Evolutionary conservation across 2,329 filamentous ascomycete genomes (phyloP).

Genomic region (Laburnicola sp.): DNA sequence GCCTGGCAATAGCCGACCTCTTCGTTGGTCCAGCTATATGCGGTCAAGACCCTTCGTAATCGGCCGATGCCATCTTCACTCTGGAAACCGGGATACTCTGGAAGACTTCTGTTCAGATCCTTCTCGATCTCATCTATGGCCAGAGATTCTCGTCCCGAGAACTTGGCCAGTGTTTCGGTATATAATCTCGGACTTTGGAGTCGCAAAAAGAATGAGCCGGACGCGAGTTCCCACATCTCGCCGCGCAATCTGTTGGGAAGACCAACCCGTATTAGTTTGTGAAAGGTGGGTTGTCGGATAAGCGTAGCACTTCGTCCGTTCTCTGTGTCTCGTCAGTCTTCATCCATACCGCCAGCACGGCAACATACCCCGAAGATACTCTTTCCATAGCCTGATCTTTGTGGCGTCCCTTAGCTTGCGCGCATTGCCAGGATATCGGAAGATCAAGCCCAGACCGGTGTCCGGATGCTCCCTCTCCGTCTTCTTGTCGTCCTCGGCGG

Average conservation of each 20-base stretch:
- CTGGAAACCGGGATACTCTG: conserved; percentile 97
- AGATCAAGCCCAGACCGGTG: conserved; percentile 88
- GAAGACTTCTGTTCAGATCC: conserved; percentile 91
- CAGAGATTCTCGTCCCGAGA: conserved; percentile 81
- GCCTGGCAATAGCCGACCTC: conserved; percentile 98
- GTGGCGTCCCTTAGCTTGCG: conserved; percentile 91
- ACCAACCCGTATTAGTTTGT: conserved; percentile 94
- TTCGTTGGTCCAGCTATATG: conserved; percentile 95
- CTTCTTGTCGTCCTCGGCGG: conserved; percentile 38
- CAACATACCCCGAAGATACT: conserved; percentile 72
- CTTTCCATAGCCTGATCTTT: conserved; percentile 97
- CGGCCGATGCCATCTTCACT: conserved; percentile 92
- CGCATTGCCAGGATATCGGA: conserved; percentile 91
- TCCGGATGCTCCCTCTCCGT: conserved; percentile 71
- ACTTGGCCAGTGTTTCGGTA: conserved; percentile 79
- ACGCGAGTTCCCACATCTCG: conserved; percentile 94
- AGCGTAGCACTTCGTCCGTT: conserved; percentile 92
- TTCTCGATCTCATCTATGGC: conserved; percentile 99
- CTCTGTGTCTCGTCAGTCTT: conserved; percentile 56
- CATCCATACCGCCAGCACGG: neutral
- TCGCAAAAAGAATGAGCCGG: conserved; percentile 84
- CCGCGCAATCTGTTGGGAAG: conserved; percentile 89
- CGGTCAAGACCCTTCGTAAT: conserved; percentile 85
- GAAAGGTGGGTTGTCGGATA: conserved; percentile 93
- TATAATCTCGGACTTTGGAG: conserved; percentile 85